phyloP scores from a whole-genome alignment of 192 early-diverging fungal genomes.

The Lobulomyces angularis region DNA sequence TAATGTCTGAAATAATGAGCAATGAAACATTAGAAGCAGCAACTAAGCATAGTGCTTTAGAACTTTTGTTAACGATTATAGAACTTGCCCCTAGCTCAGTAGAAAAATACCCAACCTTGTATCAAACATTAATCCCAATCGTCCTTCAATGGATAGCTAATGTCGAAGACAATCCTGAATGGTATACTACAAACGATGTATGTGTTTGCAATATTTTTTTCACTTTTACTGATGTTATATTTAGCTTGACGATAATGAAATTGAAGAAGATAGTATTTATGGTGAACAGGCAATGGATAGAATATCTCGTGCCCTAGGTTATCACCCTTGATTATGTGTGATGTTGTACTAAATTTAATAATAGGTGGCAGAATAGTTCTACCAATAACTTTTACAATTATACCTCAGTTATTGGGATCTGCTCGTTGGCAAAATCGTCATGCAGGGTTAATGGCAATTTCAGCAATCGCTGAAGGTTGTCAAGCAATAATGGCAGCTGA shows the following conservation, averaged over 20 bases:
- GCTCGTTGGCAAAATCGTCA: slow-evolving; percentile 81
- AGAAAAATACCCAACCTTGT: slow-evolving; percentile 79
- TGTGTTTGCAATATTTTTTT: slow-evolving; percentile 14
- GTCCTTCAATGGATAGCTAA: slow-evolving; percentile 90
- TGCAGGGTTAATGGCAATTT: slow-evolving; percentile 86
- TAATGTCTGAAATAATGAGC: slow-evolving; percentile 64
- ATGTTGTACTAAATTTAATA: not conserved
- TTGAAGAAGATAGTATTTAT: slow-evolving; percentile 75
- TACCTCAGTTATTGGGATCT: slow-evolving; percentile 78
- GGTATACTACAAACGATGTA: slow-evolving; percentile 79
- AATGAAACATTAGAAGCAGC: slow-evolving; percentile 67
- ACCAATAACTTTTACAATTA: slow-evolving; percentile 72
- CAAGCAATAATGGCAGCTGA: slow-evolving; percentile 85
- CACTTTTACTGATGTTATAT: slow-evolving; percentile 6
- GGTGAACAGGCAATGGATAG: slow-evolving; percentile 96
- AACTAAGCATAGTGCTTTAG: slow-evolving; percentile 80
- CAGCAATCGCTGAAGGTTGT: slow-evolving; percentile 95
- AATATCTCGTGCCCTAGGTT: slow-evolving; percentile 59
- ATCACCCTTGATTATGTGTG: slow-evolving; percentile 10
- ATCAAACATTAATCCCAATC: slow-evolving; percentile 66
- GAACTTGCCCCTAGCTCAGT: slow-evolving; percentile 82
- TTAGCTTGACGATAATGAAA: slow-evolving; percentile 77
- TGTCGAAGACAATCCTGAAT: slow-evolving; percentile 75
- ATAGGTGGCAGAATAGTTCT: slow-evolving; percentile 77
- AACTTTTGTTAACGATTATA: slow-evolving; percentile 80